phyloP scores from a whole-genome alignment of 768 basidiomycete species.

The Lentinus tigrinus region DNA sequence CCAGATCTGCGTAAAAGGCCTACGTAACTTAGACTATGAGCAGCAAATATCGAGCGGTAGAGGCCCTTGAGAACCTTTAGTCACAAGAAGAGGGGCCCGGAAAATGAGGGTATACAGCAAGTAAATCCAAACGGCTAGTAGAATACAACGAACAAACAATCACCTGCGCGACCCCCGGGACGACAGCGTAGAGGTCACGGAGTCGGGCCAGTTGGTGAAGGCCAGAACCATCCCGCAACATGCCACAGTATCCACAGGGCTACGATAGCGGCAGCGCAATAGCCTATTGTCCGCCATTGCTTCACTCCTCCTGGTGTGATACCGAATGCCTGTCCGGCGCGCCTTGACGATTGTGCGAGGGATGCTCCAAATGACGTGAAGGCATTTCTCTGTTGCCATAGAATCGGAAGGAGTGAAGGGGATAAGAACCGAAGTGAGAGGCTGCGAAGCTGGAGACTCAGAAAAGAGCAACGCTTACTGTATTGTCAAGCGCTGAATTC shows the following conservation, averaged over 20 bases:
- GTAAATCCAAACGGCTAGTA: background rate
- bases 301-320: slow-evolving; percentile 63
- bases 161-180: background rate
- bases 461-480: slow-evolving; percentile 44
- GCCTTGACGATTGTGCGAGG: slow-evolving; percentile 64
- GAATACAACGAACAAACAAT: background rate
- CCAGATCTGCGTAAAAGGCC: no score
- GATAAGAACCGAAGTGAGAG: background rate
- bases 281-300: slow-evolving; percentile 65
- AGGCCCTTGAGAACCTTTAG: no score
- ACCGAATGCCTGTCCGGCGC: slow-evolving; percentile 75
- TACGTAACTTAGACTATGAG: no score
- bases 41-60: no score
- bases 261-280: slow-evolving; percentile 55
- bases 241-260: slow-evolving; percentile 28
- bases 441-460: background rate
- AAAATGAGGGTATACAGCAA: background rate
- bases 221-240: slow-evolving; percentile 26
- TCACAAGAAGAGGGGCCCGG: no score
- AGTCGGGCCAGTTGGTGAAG: slow-evolving; percentile 7
- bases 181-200: background rate
- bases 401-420: background rate
- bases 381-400: slow-evolving; percentile 48
- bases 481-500: slow-evolving; percentile 74
- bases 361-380: slow-evolving; percentile 66